phyloP scores from a whole-genome alignment of 1,284 basidiomycete genomes.

The Fistulinella staudtii region DNA sequence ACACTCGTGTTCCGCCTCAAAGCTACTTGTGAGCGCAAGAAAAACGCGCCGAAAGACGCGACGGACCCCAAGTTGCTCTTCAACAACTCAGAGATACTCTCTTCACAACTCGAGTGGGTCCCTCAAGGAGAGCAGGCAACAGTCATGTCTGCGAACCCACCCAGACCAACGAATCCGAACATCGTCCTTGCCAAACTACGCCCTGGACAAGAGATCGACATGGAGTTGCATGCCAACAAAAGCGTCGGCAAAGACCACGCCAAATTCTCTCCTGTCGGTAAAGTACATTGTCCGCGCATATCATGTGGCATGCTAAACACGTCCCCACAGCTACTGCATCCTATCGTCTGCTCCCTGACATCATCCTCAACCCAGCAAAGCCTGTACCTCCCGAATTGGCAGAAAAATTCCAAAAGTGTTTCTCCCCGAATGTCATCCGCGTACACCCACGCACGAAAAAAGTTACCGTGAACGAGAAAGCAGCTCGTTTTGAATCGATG shows the following conservation, averaged over 20 bases:
- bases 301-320: neutral
- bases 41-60: constrained; percentile 48
- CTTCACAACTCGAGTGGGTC: constrained; percentile 78
- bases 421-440: constrained; percentile 86
- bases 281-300: constrained; percentile 29
- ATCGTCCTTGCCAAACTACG: constrained; percentile 94
- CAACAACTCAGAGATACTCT: constrained; percentile 70
- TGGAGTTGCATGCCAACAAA: constrained; percentile 92
- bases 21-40: constrained; percentile 67
- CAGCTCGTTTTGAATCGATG: constrained; percentile 85
- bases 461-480: constrained; percentile 57
- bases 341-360: constrained; percentile 88
- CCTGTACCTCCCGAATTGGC: constrained; percentile 62
- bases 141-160: constrained; percentile 50
- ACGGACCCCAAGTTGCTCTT: constrained; percentile 67
- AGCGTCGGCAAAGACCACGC: constrained; percentile 96
- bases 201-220: constrained; percentile 81
- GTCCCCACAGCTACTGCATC: constrained; percentile 76
- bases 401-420: constrained; percentile 84
- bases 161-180: constrained; percentile 74
- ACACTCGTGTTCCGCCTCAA: constrained; percentile 88
- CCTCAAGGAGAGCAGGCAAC: constrained; percentile 82
- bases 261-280: constrained; percentile 96
- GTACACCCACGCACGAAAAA: constrained; percentile 56
- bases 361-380: constrained; percentile 64